phyloP scores from a whole-genome alignment of 495 filamentous ascomycete species.

The Aspergillus ostianus region DNA sequence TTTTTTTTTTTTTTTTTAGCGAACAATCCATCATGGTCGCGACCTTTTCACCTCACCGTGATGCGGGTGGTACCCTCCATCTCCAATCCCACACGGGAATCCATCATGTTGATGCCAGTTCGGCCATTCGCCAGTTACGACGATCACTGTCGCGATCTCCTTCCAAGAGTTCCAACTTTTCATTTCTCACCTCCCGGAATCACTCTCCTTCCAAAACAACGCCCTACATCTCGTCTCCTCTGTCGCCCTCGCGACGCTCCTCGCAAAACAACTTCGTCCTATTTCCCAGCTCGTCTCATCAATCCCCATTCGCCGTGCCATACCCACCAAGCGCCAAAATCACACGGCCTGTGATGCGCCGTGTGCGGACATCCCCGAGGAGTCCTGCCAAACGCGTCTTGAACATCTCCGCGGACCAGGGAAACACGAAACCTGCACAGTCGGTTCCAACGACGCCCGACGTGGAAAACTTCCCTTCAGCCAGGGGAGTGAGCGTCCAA shows the following conservation, averaged over 20 bases:
- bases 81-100: conserved; percentile 79
- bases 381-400: conserved; percentile 77
- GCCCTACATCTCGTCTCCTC: conserved; percentile 48
- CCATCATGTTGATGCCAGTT: conserved; percentile 73
- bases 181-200: conserved; percentile 55
- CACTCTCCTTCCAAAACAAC: conserved; percentile 51
- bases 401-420: conserved; percentile 64
- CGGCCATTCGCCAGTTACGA: conserved; percentile 72
- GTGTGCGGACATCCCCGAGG: conserved; percentile 62
- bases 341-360: conserved; percentile 46
- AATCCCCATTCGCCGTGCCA: conserved; percentile 53
- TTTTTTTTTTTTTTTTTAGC: too few relatives aligned
- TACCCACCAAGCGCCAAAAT: conserved; percentile 52
- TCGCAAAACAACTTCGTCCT: conserved; percentile 47
- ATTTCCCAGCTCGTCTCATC: conserved; percentile 44
- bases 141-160: conserved; percentile 85
- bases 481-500: conserved; percentile 36
- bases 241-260: conserved; percentile 49
- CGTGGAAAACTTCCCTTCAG: conserved; percentile 55
- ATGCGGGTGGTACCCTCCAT: conserved; percentile 76
- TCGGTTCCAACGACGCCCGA: conserved; percentile 37
- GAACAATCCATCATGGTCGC: conserved; percentile 42
- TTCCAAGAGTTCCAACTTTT: conserved; percentile 70
- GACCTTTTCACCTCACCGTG: conserved; percentile 54
- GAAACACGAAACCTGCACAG: conserved; percentile 58